Evolutionary conservation across 495 filamentous ascomycete species (phyloP), one percentile per base, ranked within the genome.

Genomic region (Xylaria acuta): DNA sequence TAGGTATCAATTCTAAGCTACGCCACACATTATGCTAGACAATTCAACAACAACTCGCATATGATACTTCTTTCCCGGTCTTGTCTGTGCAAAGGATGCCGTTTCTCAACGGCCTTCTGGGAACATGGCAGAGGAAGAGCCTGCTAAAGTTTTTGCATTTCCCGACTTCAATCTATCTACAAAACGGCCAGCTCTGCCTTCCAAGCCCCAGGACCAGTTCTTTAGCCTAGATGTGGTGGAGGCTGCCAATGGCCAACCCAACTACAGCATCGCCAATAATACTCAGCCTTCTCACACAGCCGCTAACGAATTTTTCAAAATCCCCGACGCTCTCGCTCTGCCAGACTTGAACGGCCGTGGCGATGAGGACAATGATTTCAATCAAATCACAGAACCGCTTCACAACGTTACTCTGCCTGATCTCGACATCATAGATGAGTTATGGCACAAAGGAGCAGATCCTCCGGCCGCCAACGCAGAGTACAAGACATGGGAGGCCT

Each of bases 401-500:
- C 75, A 77, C 56, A 71, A 78, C 36, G 69, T 79, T 40, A 34
- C 75, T 59, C 20, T 72, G 43, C 68, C 75, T 51, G 73, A 71
- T 56, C 71, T 80, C 51, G 81, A 75, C 59, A 75, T 71, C 41
- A 75, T 73, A 36, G 79, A 87, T 1, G 87, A 92, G 60, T 75
- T 91, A 32, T 95, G 92, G 92, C 76, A 85, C 63, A 16, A 79
- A 66, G 73, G 76, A 18, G 76, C 82, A 1, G 75, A 80, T 7
- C 20, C 69, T 75, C 53, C 70, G 16, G 75, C 77, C 30, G 76
- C 74, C 54, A 69, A 79, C 34, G 78, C 82, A 36, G 83, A 85
- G 59, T 87, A 87, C 72, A 89, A 83, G 73, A 92, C 89, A 30
- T 97, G 94, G 94, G 93, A 97, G 69, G 85, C 75, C 3, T 95